Base-by-base conservation (phyloP, 2,329 filamentous ascomycete genomes). In the Ploettnerulaceae sp. region DNA sequence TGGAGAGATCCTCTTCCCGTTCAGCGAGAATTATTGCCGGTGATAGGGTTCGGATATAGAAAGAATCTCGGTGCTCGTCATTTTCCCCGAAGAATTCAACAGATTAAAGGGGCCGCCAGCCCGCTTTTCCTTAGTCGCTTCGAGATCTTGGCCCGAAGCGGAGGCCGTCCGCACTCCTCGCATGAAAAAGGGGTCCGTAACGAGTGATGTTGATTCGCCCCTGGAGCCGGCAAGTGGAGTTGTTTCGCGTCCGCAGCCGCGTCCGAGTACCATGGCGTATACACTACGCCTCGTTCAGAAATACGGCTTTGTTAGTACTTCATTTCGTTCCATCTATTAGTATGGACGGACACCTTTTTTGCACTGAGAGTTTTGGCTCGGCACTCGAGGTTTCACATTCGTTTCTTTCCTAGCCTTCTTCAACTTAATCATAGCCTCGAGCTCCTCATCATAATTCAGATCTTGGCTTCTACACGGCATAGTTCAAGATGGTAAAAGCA, bases 61-160 rank as follows among this genome's bases (percentile, higher is more conserved):
- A 14, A 7, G 28, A n/a, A 11, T 12, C 11, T 21, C 32, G 17
- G 32, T 6, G 4, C 22, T 35, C 6, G 14, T n/a, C n/a, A 6
- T 20, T 11, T 17, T 21, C 17, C 17, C 17, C 7, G 15, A 20
- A 35, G 11, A 2, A 20, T 9, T 18, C 21, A 25, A 7, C n/a
- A 14, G 26, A 17, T 17, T 29, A 15, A 28, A 5, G 5, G 42
- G 20, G 5, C 31, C 28, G n/a, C 7, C 15, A 21, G 17, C 26
- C 31, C 40, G 40, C 22, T 2, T 24, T 24, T 26, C 18, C 31
- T n/a, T 34, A n/a, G n/a, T 17, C 24, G n/a, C 39, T 7, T 24
- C 25, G 17, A 20, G 3, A 15, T 46, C 35, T 40, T 47, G 35
- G 44, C 44, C 44, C 41, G 41, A 21, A 25, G 29, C 41, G 41